These are phyloP conservation scores for Tillandsia fasciculata DNA, from an alignment of 176 grass and related monocot genomes.

Conservation along the genomic window DNA sequence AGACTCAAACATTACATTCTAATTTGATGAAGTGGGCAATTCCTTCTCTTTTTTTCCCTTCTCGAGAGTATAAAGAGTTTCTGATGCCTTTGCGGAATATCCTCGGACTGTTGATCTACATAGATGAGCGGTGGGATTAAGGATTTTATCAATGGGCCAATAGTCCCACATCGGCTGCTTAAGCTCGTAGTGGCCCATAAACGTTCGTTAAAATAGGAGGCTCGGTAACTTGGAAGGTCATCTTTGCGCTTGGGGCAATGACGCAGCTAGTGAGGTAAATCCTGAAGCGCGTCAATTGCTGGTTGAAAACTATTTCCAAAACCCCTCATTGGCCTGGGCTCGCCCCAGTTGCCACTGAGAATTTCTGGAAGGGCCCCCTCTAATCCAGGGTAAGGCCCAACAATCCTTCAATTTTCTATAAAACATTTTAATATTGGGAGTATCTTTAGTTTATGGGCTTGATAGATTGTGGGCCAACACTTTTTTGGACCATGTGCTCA, in stretches of 20 bases:
- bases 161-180: not conserved
- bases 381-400: conserved; percentile 17
- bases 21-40: no score
- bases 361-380: conserved; percentile 37
- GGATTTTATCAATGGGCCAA: not conserved
- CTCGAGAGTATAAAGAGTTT: no score
- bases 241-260: conserved; percentile 92
- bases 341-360: conserved; percentile 20
- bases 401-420: not conserved
- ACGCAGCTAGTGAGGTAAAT: conserved; percentile 43
- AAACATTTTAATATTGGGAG: not conserved
- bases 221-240: not conserved
- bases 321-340: conserved; percentile 42
- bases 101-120: no score
- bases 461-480: no score
- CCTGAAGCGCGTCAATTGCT: conserved; percentile 87
- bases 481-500: no score
- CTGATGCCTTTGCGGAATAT: no score
- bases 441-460: no score
- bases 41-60: no score
- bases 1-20: no score
- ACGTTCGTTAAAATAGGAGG: not conserved
- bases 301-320: conserved; percentile 99
- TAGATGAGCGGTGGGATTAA: no score
- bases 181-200: no score